Evolutionary conservation across 257 asterid genomes (phyloP).

Genomic region (Rubia yunnanensis): DNA sequence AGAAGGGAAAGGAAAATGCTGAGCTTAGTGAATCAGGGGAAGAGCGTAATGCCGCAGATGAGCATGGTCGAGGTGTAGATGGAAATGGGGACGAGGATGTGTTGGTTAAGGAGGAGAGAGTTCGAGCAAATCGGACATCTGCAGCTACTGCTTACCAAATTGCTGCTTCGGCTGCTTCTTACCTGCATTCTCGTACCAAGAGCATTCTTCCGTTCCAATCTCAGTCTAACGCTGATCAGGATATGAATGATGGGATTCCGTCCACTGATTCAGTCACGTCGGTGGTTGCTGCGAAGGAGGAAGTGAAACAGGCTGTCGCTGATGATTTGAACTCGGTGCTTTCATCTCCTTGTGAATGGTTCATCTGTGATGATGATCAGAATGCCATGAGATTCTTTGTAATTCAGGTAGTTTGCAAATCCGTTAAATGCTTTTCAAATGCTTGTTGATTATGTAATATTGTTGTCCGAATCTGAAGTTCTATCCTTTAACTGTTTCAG

Average conservation of each 20-base stretch:
- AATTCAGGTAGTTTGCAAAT: conserved; percentile 52
- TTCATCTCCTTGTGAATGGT: conserved; percentile 95
- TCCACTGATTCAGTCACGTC: conserved; percentile 87
- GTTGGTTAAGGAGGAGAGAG: conserved; percentile 16
- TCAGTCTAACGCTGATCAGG: conserved; percentile 23
- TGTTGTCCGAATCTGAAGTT: not conserved
- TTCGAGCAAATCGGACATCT: conserved; percentile 29
- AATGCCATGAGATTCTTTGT: conserved; percentile 72
- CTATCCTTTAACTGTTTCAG: conserved; percentile 23
- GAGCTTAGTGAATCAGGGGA: conserved; percentile 15
- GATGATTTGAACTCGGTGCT: conserved; percentile 70
- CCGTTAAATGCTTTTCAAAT: not conserved
- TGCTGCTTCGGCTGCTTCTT: conserved; percentile 95
- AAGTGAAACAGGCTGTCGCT: conserved; percentile 94
- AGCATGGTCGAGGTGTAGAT: conserved; percentile 18
- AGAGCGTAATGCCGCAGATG: conserved; percentile 26
- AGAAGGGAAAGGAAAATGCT: conserved; percentile 17
- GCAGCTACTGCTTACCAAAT: conserved; percentile 69
- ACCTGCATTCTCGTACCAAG: conserved; percentile 71
- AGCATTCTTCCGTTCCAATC: conserved; percentile 59
- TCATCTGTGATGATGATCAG: conserved; percentile 77
- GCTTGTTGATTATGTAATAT: not conserved
- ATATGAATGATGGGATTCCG: conserved; percentile 33
- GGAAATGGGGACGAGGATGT: conserved; percentile 16
- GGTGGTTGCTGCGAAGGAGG: conserved; percentile 97